phyloP scores from a whole-genome alignment of 208 protist species.

The Trichomonas gallinae region DNA sequence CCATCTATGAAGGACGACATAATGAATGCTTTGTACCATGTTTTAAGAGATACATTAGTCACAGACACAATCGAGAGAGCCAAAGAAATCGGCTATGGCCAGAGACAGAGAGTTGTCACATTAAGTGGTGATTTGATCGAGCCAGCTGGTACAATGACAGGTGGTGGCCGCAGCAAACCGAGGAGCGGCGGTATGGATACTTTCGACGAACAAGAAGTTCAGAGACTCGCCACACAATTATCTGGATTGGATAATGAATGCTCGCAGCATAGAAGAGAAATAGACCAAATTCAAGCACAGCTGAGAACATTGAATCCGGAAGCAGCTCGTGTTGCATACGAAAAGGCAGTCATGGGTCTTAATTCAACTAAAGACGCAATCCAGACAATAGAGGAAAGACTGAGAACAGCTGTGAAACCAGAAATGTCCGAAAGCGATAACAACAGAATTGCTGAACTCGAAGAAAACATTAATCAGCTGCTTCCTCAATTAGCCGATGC shows the following conservation, averaged over 20 bases:
- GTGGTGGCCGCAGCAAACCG: conserved; percentile 66
- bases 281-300: neutral
- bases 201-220: neutral
- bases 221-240: neutral
- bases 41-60: neutral
- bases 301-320: neutral
- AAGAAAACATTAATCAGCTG: neutral
- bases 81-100: conserved; percentile 32
- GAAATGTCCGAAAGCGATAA: neutral
- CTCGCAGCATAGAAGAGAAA: neutral
- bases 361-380: neutral
- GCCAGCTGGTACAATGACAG: conserved; percentile 84
- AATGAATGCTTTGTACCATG: neutral
- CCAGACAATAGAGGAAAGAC: neutral
- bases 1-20: neutral
- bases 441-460: neutral
- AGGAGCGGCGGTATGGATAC: conserved; percentile 55
- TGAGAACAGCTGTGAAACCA: neutral
- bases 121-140: conserved; percentile 57
- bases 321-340: neutral
- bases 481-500: neutral
- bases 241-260: neutral
- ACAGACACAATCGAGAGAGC: neutral
- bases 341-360: neutral
- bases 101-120: conserved; percentile 36